These are phyloP conservation scores for Pseudohyphozyma bogoriensis DNA, from an alignment of 768 basidiomycete species.

Conservation along the genomic window DNA sequence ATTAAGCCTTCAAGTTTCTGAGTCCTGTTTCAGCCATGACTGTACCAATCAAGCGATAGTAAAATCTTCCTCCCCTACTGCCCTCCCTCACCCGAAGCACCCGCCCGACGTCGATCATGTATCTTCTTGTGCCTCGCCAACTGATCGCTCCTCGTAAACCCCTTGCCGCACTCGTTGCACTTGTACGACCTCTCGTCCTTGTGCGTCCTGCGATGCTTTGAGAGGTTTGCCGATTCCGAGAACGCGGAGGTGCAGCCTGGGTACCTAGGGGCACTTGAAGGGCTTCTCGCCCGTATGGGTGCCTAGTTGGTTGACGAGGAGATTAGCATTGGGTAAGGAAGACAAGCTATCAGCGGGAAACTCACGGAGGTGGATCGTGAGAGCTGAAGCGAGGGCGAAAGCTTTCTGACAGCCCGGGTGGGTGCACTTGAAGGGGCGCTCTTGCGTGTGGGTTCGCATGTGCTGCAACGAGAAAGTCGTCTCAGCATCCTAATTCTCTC, in stretches of 20 bases:
- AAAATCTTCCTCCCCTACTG: not conserved
- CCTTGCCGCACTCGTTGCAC: constrained; percentile 24
- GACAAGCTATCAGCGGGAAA: not conserved
- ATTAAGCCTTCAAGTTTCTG: too few relatives aligned
- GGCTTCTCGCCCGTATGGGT: constrained; percentile 86
- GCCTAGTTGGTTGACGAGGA: constrained; percentile 37
- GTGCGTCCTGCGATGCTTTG: constrained; percentile 32
- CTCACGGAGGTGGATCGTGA: constrained; percentile 89
- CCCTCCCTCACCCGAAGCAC: too few relatives aligned
- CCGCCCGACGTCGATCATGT: too few relatives aligned
- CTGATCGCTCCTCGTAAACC: constrained; percentile 28
- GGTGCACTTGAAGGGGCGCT: constrained; percentile 80
- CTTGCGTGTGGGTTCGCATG: constrained; percentile 78
- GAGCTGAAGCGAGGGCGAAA: constrained; percentile 83
- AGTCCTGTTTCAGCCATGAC: too few relatives aligned
- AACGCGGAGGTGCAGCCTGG: constrained; percentile 74
- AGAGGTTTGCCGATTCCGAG: constrained; percentile 47
- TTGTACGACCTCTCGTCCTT: constrained; percentile 19
- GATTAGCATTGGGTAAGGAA: constrained; percentile 37
- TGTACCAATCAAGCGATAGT: too few relatives aligned
- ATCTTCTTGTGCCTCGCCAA: constrained; percentile 23
- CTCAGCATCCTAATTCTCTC: not conserved
- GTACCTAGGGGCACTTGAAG: constrained; percentile 62
- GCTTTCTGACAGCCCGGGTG: constrained; percentile 81
- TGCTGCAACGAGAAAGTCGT: constrained; percentile 54